These are phyloP conservation scores for Diaporthe caulivora DNA, from an alignment of 2,329 filamentous ascomycete species.

Conservation along the genomic window DNA sequence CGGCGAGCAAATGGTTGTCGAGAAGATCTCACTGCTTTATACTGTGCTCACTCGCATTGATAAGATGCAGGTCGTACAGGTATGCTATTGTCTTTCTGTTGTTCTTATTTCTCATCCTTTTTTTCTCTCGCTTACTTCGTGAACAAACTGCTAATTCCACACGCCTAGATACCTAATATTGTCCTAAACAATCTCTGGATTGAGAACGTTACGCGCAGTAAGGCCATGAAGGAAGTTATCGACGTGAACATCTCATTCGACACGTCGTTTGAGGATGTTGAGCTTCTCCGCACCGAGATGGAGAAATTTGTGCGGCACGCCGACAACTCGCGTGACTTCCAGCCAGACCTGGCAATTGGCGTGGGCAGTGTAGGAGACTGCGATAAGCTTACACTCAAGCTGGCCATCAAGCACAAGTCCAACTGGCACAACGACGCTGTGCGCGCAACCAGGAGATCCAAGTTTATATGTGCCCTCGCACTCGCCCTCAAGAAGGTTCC, in stretches of 20 bases:
- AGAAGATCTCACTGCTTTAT: conserved; percentile 94
- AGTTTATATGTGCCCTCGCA: conserved; percentile 96
- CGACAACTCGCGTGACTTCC: conserved; percentile 92
- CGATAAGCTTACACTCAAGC: conserved; percentile 86
- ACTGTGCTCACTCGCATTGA: conserved; percentile 89
- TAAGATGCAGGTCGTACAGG: conserved; percentile 80
- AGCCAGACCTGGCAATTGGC: conserved; percentile 83
- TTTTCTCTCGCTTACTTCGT: too few relatives aligned
- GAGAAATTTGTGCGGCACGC: conserved; percentile 84
- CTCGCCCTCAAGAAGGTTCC: conserved; percentile 88
- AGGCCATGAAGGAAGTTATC: conserved; percentile 90
- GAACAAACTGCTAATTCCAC: background rate
- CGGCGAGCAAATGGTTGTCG: conserved; percentile 80
- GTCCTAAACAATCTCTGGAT: conserved; percentile 93
- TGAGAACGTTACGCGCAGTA: conserved; percentile 91
- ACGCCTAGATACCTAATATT: conserved; percentile 84
- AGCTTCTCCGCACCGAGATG: conserved; percentile 87
- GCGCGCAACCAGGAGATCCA: conserved; percentile 84
- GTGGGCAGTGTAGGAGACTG: conserved; percentile 84
- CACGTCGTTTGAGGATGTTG: conserved; percentile 90
- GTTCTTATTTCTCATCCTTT: too few relatives aligned
- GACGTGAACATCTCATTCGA: conserved; percentile 86
- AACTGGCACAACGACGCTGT: conserved; percentile 92
- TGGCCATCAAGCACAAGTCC: conserved; percentile 92
- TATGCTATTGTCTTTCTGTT: conserved; percentile 39